A percentile compares a stretch with the other conserved stretches of the same genome.
Conservation (phyloP, 139 green algal species). For the Chlamydomonas incerta region DNA sequence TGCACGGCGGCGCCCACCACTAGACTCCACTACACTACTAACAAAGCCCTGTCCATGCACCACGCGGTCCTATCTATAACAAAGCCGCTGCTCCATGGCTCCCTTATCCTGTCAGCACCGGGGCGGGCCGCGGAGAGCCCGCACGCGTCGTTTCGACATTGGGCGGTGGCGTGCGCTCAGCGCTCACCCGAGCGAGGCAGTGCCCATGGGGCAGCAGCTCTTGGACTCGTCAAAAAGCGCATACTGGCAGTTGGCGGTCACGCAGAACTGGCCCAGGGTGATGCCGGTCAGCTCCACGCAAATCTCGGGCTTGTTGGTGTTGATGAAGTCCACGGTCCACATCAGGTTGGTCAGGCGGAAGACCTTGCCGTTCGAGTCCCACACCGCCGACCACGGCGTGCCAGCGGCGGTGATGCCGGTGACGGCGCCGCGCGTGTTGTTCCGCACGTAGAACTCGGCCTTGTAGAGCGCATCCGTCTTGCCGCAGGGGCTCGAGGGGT, state of each 20-base stretch:
- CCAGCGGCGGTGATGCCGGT: neutral
- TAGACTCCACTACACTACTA: no score
- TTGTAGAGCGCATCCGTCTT: neutral
- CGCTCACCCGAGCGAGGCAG: neutral
- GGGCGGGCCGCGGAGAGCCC: no score
- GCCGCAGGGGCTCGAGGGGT: neutral
- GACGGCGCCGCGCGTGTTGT: neutral
- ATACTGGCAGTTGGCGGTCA: neutral
- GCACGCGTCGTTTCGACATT: no score
- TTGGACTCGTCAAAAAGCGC: neutral
- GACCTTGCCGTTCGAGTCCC: neutral
- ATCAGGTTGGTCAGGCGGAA: constrained; percentile 1
- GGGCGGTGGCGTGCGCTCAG: no score
- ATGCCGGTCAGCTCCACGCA: neutral
- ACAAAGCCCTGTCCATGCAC: no score
- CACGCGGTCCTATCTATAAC: no score
- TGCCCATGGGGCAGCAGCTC: constrained; percentile 2
- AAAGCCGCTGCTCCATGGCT: no score
- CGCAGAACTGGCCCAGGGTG: neutral
- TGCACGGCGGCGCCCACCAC: no score
- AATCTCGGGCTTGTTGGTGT: neutral
- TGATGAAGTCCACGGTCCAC: neutral
- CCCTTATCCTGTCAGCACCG: no score
- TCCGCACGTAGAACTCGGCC: neutral
- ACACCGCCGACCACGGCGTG: neutral